A percentile compares a stretch with the other conserved stretches of the same genome.
Conservation (phyloP, 192 early-diverging fungal species). For the Phycomyces nitens region DNA sequence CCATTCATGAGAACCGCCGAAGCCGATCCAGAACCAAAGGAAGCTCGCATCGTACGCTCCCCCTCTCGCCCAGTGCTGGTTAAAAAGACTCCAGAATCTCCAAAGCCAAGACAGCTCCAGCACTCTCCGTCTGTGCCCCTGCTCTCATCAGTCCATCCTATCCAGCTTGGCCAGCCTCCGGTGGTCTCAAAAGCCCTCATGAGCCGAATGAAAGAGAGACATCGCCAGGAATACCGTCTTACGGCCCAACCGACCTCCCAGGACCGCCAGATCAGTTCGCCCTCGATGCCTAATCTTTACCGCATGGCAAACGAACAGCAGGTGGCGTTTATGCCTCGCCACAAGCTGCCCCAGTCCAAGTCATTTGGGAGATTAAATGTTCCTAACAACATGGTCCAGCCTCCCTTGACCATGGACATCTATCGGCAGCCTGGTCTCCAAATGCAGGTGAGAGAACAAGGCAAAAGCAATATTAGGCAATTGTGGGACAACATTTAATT, state of each 20-base stretch:
- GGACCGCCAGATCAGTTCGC: conserved; percentile 4
- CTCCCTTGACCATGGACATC: conserved; percentile 1
- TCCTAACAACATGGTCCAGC: conserved; percentile 2
- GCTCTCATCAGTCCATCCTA: neutral
- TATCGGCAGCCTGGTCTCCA: neutral
- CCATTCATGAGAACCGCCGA: no score
- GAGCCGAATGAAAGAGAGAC: conserved; percentile 23
- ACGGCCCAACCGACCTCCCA: neutral
- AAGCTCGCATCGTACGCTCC: no score
- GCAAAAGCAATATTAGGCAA: no score
- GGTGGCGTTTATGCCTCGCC: neutral
- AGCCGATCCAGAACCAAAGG: no score
- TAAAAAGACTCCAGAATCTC: neutral
- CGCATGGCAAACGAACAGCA: neutral
- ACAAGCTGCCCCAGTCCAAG: neutral
- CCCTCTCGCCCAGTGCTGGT: neutral
- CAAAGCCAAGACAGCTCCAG: neutral
- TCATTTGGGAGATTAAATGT: neutral
- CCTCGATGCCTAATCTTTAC: conserved; percentile 23
- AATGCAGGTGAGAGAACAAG: neutral
- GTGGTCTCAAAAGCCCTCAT: conserved; percentile 5
- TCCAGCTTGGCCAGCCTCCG: neutral
- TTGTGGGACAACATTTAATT: no score
- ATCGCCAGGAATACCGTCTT: conserved; percentile 15
- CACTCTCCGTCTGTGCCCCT: neutral